Base-by-base conservation (phyloP, 768 basidiomycete species). In the Phanerodontia chrysosporium region DNA sequence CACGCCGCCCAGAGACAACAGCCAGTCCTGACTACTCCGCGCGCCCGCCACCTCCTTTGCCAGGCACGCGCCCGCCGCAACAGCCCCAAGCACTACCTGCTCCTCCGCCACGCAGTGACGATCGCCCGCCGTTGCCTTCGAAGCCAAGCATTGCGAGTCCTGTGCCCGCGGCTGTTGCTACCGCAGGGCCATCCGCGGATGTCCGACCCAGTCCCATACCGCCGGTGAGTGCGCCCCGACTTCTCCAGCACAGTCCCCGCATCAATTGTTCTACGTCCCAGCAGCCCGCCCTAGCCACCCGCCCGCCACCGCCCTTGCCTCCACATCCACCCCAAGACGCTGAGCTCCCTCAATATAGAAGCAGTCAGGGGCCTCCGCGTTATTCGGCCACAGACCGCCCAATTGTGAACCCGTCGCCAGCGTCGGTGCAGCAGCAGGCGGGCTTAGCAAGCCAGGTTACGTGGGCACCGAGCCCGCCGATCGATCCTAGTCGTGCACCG, bases 81-180 rank as follows among this genome's bases (percentile, higher is more conserved):
- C 30, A 45, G 39, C 59, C 58, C 49, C 58, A 49, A 24, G 57
- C 30, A 25, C 62, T 55, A 32, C 56, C 60, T 18, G 52, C 30
- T 13, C 29, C 53, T 8, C 27, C 58, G 3, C 30, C 57, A 44
- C 35, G 36, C 35, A 63, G 51, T 45, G 63, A 62, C 51, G 74
- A 69, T 65, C 76, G 65, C 13, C 77, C 74, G n/a, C 72, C 71
- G 59, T 67, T 74, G 49, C 77, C 73, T 58, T 75, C 73, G 56
- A 78, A 76, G 62, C 76, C 76, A 55, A 64, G 62, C 60, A 45
- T 51, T 45, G 58, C 46, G n/a, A 53, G 21, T 10, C 32, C 51
- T 12, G 28, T 51, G 16, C 4, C n/a, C 48, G 18, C 48, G 24
- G 13, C 24, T 2, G 21, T 45, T 49, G 28, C 28, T 49, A 21